Base-by-base conservation (phyloP, 129 eudicot genomes). In the Flaveria brownii region DNA sequence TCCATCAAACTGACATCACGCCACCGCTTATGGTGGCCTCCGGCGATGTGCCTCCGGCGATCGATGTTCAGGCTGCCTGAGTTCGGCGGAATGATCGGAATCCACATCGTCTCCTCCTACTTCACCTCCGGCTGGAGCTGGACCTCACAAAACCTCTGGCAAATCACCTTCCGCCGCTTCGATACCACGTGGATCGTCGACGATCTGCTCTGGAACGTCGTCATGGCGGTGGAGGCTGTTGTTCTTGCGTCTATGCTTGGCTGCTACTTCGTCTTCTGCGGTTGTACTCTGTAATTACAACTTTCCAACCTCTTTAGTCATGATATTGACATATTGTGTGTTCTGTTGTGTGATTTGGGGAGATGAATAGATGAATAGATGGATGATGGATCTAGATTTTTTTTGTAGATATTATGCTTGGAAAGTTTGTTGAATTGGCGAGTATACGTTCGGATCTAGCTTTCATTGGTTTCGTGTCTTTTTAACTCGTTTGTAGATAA, bases 261-360 rank as follows among this genome's bases (percentile, higher is more conserved):
- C 61, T 92, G 73, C 77, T 92, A 87, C 79, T 92, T 85, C 85
- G 39, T 90, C 17, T 92, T 78, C 59, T 92, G 93, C 45, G 97
- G 97, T 10, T 92, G 97, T 85, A 89, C 92, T 77, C 45, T 92
- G 51, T 91, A 79, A 87, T 43, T 43, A 2, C 6, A 33, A 43
- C 49, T 42, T 42, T 28, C 3, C 47, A 42, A 42, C 47, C 47
- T 42, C 8, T 42, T 0, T 9, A 30, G 5, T 30, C 5, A 30
- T 30, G 36, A 30, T 30, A 30, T 28, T 26, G 8, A 1, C 46
- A 5, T 41, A 22, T 54, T 18, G 7, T 2, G 4, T 49, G 39
- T 33, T 33, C 6, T 33, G 4, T 33, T 33, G 8, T 36, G 41
- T 36, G 41, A 36, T 36, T 30, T 30, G 36, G 36, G 36, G 36